Evolutionary conservation across 2,329 filamentous ascomycete species (phyloP).

Genomic region (Fusarium succisae): DNA sequence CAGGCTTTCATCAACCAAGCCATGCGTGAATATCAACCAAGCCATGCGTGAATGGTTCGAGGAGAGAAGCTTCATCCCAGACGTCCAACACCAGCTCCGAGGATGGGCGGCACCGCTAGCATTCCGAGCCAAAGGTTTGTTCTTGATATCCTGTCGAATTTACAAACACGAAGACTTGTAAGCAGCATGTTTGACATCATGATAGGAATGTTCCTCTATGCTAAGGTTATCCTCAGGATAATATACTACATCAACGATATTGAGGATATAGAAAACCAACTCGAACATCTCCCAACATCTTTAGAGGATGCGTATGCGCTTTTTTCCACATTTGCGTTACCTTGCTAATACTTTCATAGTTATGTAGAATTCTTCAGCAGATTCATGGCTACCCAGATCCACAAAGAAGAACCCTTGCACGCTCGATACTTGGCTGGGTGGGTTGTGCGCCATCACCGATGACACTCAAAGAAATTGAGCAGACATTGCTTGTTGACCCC

Average conservation of each 20-base stretch:
- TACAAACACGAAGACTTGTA: no score
- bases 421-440: neutral
- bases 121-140: accelerated
- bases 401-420: accelerated
- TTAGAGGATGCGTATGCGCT: neutral
- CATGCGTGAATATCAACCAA: accelerated
- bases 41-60: neutral
- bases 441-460: accelerated
- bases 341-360: accelerated
- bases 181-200: no score
- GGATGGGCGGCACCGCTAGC: neutral
- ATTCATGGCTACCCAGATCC: neutral
- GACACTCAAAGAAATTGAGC: accelerated
- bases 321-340: no score
- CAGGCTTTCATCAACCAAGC: accelerated
- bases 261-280: accelerated
- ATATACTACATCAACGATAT: neutral
- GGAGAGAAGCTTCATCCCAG: accelerated
- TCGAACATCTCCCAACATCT: neutral
- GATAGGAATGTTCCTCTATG: neutral
- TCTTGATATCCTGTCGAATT: no score
- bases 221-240: accelerated
- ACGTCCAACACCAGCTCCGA: accelerated
- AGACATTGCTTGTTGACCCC: accelerated
- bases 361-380: neutral